Evolutionary conservation across 1,284 basidiomycete species (phyloP), one percentile per base, ranked within the genome.

Genomic region (Golubevia pallescens): DNA sequence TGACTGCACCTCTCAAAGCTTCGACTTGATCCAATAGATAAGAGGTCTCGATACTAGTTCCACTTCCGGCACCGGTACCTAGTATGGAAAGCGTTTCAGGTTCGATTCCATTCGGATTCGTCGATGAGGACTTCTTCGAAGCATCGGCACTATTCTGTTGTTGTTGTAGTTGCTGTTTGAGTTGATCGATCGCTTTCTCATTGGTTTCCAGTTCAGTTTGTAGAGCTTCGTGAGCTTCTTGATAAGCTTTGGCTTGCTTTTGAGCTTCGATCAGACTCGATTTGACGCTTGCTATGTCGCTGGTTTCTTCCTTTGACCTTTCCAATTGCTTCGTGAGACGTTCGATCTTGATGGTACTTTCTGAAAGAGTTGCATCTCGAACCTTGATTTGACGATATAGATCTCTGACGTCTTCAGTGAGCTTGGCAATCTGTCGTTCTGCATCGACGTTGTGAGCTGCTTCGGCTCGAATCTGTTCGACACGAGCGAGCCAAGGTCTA

Each of bases 291-390:
- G 59, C 66, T 28, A 78, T 67, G 58, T 73, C 63, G 28, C 74
- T 72, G 16, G 64, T 62, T 52, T 78, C 71, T 48, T 73, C 67
- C 32, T 75, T 78, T 13, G 63, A 69, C 51, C 69, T 72, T 14
- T 81, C 76, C 2, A 84, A 66, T 65, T 84, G 79, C 60, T 71
- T 71, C 48, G 70, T 58, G 8, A 84, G 66, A 1, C 81, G 74
- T 60, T 82, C 82, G 56, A 82, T 68, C 69, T 80, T 81, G 70
- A 82, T 75, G 24, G 61, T 66, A 1, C 65, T 55, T 56, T 83
- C 82, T 48, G 81, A 74, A 57, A 78, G 58, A 14, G 68, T n/a
- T n/a, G n/a, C n/a, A 51, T 81, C 79, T 1, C 78, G 65, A 24
- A 68, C 66, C 42, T 77, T 78, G 67, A 81, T 71, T 56, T 75